Conservation (phyloP, 306 rosid genomes). For the Acmispon strigosus region DNA sequence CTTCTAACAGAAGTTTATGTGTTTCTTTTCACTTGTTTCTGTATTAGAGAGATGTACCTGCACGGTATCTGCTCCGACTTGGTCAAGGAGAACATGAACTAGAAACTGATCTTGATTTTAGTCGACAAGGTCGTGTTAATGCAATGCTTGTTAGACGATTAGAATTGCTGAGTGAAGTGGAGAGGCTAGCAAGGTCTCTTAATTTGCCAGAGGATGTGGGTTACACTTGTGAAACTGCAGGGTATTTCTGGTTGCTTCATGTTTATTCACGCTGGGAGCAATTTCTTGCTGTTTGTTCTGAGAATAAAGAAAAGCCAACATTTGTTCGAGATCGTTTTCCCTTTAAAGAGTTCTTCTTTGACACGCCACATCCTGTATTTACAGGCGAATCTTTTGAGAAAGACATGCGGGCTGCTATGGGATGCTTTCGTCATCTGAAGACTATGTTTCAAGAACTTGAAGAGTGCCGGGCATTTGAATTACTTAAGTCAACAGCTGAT, state of each 20-base stretch:
- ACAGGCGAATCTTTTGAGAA: conserved; percentile 79
- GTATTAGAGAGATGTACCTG: conserved; percentile 94
- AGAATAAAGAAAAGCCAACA: conserved; percentile 55
- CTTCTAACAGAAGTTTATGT: neutral
- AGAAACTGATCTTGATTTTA: conserved; percentile 97
- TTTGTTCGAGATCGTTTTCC: conserved; percentile 87
- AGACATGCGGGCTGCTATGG: conserved; percentile 86
- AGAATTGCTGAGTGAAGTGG: conserved; percentile 89
- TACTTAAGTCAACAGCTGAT: conserved; percentile 96
- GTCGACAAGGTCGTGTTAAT: conserved; percentile 98
- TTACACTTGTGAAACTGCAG: conserved; percentile 98
- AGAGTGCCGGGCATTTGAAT: conserved; percentile 95
- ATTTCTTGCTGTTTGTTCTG: conserved; percentile 75
- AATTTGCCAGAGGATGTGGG: conserved; percentile 96
- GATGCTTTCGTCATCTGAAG: conserved; percentile 89
- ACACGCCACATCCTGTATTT: conserved; percentile 62
- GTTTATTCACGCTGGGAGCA: conserved; percentile 97
- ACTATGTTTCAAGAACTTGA: conserved; percentile 96
- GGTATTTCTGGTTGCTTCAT: conserved; percentile 98
- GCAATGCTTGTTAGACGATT: conserved; percentile 90
- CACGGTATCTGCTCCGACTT: conserved; percentile 98
- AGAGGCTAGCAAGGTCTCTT: conserved; percentile 93
- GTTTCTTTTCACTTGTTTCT: conserved; percentile 2
- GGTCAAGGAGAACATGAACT: conserved; percentile 99
- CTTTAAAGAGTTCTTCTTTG: conserved; percentile 81